Conservation (phyloP, 2,329 filamentous ascomycete species). For the Colletotrichum eleusines region DNA sequence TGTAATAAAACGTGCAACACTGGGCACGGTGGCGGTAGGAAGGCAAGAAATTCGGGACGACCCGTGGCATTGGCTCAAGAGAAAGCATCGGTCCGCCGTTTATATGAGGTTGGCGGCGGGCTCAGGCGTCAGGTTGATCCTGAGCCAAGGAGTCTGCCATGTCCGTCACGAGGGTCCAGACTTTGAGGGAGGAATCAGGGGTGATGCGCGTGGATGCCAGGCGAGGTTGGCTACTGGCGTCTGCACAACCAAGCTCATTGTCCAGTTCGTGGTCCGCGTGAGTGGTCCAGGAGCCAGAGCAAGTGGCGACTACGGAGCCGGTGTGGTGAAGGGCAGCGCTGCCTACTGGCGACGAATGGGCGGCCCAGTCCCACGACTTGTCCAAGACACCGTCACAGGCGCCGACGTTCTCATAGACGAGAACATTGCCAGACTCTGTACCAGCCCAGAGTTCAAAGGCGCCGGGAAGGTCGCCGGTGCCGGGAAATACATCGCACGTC, state of each 20-base stretch:
- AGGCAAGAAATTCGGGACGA: too few relatives aligned
- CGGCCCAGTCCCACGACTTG: constrained; percentile 64
- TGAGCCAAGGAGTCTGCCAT: not conserved
- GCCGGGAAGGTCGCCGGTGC: constrained; percentile 48
- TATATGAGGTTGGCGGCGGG: not conserved
- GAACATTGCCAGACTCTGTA: constrained; percentile 64
- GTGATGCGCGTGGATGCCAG: constrained; percentile 40
- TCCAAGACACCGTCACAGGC: constrained; percentile 56
- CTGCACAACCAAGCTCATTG: constrained; percentile 22
- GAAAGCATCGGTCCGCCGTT: too few relatives aligned
- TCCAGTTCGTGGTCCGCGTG: constrained; percentile 40
- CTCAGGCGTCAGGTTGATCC: not conserved
- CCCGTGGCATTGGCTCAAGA: too few relatives aligned
- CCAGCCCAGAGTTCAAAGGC: constrained; percentile 75
- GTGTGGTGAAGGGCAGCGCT: constrained; percentile 64
- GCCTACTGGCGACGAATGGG: constrained; percentile 61
- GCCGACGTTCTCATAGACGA: constrained; percentile 70
- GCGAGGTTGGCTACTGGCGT: constrained; percentile 31
- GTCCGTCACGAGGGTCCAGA: constrained; percentile 35
- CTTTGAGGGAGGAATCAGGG: constrained; percentile 36
- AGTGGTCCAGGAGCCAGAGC: constrained; percentile 66
- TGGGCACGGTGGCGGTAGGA: too few relatives aligned
- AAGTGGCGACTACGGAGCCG: constrained; percentile 68
- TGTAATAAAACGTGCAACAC: too few relatives aligned
- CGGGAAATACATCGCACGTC: constrained; percentile 65